Base-by-base conservation (phyloP, 768 basidiomycete genomes). In the Rhodotorula sphaerocarpa region DNA sequence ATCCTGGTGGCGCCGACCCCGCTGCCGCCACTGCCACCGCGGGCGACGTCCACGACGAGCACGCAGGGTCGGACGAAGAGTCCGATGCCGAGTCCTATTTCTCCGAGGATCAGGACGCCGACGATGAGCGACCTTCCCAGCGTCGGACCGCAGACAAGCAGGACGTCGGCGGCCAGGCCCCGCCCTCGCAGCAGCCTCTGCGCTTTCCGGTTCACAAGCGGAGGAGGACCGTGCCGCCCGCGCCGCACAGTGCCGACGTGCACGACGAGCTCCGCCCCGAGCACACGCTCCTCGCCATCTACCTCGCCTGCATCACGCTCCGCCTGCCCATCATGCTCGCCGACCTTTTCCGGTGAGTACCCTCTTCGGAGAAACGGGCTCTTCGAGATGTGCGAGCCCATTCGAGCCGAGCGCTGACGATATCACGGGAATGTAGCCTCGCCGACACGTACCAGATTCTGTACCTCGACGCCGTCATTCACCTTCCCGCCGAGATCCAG, bases 381-480 rank as follows among this genome's bases (percentile, higher is more conserved):
- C 6, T 27, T 14, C 16, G 20, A 12, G 1, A 28, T 30, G 15
- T 30, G n/a, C n/a, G n/a, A n/a, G n/a, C n/a, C n/a, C n/a, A n/a
- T n/a, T 5, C 30, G 16, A 34, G 28, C 25, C 27, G 15, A 23
- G 36, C 9, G 36, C n/a, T 1, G 10, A 25, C 31, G 15, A 48
- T 25, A 12, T 12, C 0, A 12, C 21, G 46, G 2, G 1, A 0
- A n/a, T 9, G 1, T 61, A 67, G 67, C 47, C 67, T 68, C 36
- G 67, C 63, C 33, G 67, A 68, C 20, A 51, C 63, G 1, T 50
- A 68, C 27, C 59, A 57, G 34, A 61, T 68, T 16, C 44, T 45
- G 7, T 68, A 61, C 48, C 47, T 68, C 42, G 46, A 57, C 30
- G 67, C 63, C 11, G 31, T 7, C 5, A 14, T 14, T 0, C 55